Evolutionary conservation across 2,329 filamentous ascomycete species (phyloP).

Genomic region (Colletotrichum noveboracense): DNA sequence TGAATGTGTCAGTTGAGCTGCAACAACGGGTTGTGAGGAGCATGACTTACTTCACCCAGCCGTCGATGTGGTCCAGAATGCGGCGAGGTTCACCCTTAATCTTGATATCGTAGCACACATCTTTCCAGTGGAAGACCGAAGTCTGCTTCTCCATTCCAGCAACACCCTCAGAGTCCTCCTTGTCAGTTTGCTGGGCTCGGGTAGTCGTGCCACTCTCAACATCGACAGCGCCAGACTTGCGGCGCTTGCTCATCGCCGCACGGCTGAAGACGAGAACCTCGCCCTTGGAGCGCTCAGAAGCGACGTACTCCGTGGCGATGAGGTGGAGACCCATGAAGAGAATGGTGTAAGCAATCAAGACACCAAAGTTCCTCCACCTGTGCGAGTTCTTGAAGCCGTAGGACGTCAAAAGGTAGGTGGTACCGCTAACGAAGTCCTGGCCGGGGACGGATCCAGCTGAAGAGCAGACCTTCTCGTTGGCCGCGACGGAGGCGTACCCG

Average conservation of each 20-base stretch:
- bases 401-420: conserved; percentile 48
- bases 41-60: conserved; percentile 60
- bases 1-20: background rate
- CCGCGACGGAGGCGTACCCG: conserved; percentile 29
- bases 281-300: conserved; percentile 1
- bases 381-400: conserved; percentile 54
- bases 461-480: conserved; percentile 47
- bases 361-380: conserved; percentile 63
- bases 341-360: conserved; percentile 38
- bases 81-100: conserved; percentile 69
- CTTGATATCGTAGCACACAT: conserved; percentile 77
- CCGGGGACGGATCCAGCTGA: conserved; percentile 54
- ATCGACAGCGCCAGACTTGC: background rate
- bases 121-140: conserved; percentile 74
- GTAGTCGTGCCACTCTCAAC: background rate
- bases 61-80: conserved; percentile 74
- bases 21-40: background rate
- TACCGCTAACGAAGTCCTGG: conserved; percentile 46
- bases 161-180: background rate
- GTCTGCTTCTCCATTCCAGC: conserved; percentile 50
- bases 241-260: conserved; percentile 25
- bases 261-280: conserved; percentile 15
- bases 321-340: background rate
- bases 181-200: background rate
- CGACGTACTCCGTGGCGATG: conserved; percentile 4